A percentile compares a stretch with the other conserved stretches of the same genome.
Conservation (phyloP, 306 rosid genomes). For the Glycine tomentella region DNA sequence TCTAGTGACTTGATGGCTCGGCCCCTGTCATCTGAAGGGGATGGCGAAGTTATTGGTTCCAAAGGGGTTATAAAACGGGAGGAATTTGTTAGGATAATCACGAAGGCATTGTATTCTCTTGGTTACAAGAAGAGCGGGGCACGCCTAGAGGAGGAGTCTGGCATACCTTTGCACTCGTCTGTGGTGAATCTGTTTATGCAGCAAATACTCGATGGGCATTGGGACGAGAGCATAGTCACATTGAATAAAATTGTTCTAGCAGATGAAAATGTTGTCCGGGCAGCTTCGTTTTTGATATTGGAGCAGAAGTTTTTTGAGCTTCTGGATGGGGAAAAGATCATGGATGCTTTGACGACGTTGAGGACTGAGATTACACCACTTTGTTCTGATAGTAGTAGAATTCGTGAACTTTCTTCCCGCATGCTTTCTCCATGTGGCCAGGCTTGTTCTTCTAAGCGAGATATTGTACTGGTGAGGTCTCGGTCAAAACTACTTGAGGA, state of each 20-base stretch:
- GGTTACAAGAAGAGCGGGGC: conserved; percentile 88
- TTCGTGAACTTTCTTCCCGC: conserved; percentile 80
- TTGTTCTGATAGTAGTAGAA: conserved; percentile 61
- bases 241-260: conserved; percentile 73
- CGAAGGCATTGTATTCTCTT: conserved; percentile 88
- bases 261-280: conserved; percentile 63
- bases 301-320: conserved; percentile 92
- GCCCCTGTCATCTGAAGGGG: conserved; percentile 88
- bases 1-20: conserved; percentile 92
- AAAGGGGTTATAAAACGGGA: conserved; percentile 77
- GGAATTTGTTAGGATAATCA: conserved; percentile 90
- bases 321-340: conserved; percentile 67
- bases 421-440: conserved; percentile 59
- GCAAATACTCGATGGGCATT: conserved; percentile 78
- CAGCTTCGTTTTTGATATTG: conserved; percentile 78
- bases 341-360: conserved; percentile 83
- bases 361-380: conserved; percentile 84
- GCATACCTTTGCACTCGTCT: conserved; percentile 76
- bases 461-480: conserved; percentile 55
- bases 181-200: conserved; percentile 74
- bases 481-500: conserved; percentile 75
- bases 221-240: conserved; percentile 78
- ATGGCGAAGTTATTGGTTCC: conserved; percentile 74
- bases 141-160: conserved; percentile 89
- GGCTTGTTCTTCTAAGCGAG: conserved; percentile 52